phyloP scores from a whole-genome alignment of 305 asterid species.

The Fraxinus nigra region DNA sequence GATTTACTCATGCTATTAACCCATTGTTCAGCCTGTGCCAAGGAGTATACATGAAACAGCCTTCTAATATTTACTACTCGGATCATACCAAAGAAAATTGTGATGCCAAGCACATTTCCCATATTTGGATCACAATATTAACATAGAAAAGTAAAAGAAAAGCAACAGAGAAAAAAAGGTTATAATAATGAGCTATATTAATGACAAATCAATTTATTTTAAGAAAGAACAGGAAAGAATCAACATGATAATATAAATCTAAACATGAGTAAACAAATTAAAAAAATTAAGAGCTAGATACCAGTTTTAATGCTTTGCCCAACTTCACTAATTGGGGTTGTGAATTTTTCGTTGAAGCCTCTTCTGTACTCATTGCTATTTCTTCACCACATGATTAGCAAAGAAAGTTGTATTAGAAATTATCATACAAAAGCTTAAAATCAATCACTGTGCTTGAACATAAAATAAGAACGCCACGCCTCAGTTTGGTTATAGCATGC shows the following conservation, averaged over 20 bases:
- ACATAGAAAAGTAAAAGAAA: background rate
- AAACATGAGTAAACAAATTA: background rate
- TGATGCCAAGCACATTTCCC: background rate
- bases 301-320: conserved; percentile 62
- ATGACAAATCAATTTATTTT: background rate
- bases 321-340: conserved; percentile 53
- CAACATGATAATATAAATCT: background rate
- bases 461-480: background rate
- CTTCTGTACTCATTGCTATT: conserved; percentile 29
- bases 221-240: conserved; percentile 7
- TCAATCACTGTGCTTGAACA: background rate
- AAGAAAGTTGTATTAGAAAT: background rate
- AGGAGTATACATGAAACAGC: background rate
- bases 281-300: conserved; percentile 17
- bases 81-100: background rate
- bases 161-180: background rate
- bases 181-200: background rate
- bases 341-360: conserved; percentile 39
- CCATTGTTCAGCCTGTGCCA: conserved; percentile 76
- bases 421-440: conserved; percentile 3
- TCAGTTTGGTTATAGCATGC: background rate
- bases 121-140: background rate
- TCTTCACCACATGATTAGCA: conserved; percentile 21
- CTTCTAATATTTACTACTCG: background rate
- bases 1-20: conserved; percentile 57